These are phyloP conservation scores for Suillus subluteus DNA, from an alignment of 768 basidiomycete species.

Conservation along the genomic window DNA sequence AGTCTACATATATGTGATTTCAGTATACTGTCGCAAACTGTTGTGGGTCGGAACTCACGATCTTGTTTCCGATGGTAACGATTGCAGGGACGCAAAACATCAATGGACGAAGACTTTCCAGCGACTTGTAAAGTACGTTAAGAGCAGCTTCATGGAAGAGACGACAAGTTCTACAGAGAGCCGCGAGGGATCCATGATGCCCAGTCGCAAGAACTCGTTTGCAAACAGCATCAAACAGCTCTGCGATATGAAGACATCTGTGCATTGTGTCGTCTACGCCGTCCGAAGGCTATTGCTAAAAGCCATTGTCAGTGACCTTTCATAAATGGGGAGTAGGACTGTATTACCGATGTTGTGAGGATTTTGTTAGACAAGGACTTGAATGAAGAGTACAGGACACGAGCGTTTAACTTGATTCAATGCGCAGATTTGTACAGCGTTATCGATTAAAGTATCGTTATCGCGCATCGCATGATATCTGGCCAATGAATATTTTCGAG, in stretches of 20 bases:
- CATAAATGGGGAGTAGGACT: not conserved
- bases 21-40: not conserved
- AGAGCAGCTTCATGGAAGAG: constrained; percentile 8
- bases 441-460: not conserved
- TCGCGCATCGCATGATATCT: not conserved
- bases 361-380: not conserved
- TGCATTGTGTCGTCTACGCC: not conserved
- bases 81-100: not conserved
- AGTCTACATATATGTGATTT: not conserved
- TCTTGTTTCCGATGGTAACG: not conserved
- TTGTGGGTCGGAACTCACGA: not conserved
- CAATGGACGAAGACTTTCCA: constrained; percentile 3
- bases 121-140: constrained; percentile 2
- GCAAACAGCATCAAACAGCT: constrained; percentile 1
- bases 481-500: not conserved
- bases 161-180: constrained; percentile 8
- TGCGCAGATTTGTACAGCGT: not conserved
- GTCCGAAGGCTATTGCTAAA: not conserved
- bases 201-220: not conserved
- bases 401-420: not conserved
- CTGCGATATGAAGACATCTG: constrained; percentile 5
- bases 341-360: not conserved
- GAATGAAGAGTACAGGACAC: not conserved
- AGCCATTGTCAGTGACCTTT: not conserved
- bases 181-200: not conserved